These are phyloP conservation scores for Phytophthora pluvialis DNA, from an alignment of 352 stramenopile species.

Conservation along the genomic window DNA sequence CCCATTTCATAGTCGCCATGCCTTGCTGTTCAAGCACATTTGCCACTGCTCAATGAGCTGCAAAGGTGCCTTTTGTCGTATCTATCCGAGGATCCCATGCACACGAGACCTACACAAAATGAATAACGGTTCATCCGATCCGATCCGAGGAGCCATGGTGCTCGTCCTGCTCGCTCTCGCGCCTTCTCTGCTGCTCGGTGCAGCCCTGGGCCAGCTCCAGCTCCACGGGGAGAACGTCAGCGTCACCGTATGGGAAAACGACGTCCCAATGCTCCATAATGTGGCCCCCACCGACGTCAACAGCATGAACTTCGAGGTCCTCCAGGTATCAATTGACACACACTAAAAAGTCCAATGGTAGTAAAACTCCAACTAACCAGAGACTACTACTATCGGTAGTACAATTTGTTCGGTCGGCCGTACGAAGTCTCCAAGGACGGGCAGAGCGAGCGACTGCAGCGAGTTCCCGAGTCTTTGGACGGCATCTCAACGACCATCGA, in stretches of 20 bases:
- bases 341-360: not conserved
- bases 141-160: not conserved
- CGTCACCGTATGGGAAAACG: conserved; percentile 6
- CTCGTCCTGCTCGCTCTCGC: conserved; percentile 1
- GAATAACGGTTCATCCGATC: conserved; percentile 9
- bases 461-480: conserved; percentile 60
- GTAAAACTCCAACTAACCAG: not conserved
- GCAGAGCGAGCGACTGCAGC: conserved; percentile 65
- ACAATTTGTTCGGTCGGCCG: conserved; percentile 84
- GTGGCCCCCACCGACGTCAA: not conserved
- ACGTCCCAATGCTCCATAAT: conserved; percentile 9
- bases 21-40: too few species aligned
- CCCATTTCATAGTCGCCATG: too few species aligned
- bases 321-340: conserved; percentile 47
- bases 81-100: not conserved
- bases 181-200: conserved; percentile 8
- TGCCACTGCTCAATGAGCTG: too few species aligned
- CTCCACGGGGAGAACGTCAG: conserved; percentile 2
- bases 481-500: conserved; percentile 61
- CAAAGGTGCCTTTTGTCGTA: conserved; percentile 16
- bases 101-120: conserved; percentile 3
- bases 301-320: conserved; percentile 60
- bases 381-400: conserved; percentile 40
- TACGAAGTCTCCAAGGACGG: conserved; percentile 76
- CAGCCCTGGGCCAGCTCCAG: not conserved